A percentile compares a stretch with the other conserved stretches of the same genome.
These are phyloP conservation scores for Groenewaldozyma sp. DNA, from an alignment of 1,139 yeast genomes.

Conservation along the genomic window DNA sequence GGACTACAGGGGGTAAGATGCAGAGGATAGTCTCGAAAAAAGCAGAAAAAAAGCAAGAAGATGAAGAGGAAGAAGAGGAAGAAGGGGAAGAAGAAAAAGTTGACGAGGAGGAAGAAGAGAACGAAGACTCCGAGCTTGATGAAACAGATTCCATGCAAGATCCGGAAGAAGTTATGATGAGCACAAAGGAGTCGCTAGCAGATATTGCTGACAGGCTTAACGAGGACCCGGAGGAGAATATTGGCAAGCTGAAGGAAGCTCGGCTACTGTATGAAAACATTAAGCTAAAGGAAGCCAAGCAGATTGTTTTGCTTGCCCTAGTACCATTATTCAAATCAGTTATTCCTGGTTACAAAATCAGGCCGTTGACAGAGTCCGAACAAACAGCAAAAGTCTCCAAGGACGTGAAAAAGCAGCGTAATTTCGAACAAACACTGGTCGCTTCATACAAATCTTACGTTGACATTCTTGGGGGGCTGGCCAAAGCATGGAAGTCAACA, in stretches of 20 bases:
- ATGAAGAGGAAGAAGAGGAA: constrained; percentile 20
- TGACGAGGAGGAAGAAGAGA: constrained; percentile 19
- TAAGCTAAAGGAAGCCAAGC: constrained; percentile 57
- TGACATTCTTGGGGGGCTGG: constrained; percentile 37
- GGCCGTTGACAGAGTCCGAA: constrained; percentile 75
- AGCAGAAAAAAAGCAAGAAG: constrained; percentile 19
- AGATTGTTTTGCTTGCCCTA: constrained; percentile 66
- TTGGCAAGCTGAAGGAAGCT: constrained; percentile 55
- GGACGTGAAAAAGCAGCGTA: constrained; percentile 68
- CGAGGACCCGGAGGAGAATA: constrained; percentile 87
- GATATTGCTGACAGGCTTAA: constrained; percentile 65
- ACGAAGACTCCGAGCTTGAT: constrained; percentile 20
- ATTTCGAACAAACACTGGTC: constrained; percentile 71
- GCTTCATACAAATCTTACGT: constrained; percentile 62
- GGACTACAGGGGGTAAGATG: constrained; percentile 58
- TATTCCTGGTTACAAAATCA: constrained; percentile 80
- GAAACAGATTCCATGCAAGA: constrained; percentile 29
- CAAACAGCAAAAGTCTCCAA: constrained; percentile 71
- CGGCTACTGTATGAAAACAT: constrained; percentile 59
- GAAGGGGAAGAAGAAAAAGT: constrained; percentile 18
- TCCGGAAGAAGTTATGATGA: constrained; percentile 32
- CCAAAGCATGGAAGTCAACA: constrained; percentile 11
- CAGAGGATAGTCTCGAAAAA: constrained; percentile 44
- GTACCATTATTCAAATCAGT: constrained; percentile 78
- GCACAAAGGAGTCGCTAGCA: constrained; percentile 77